Conservation (phyloP, 768 basidiomycete genomes). For the Glaciozyma antarctica region DNA sequence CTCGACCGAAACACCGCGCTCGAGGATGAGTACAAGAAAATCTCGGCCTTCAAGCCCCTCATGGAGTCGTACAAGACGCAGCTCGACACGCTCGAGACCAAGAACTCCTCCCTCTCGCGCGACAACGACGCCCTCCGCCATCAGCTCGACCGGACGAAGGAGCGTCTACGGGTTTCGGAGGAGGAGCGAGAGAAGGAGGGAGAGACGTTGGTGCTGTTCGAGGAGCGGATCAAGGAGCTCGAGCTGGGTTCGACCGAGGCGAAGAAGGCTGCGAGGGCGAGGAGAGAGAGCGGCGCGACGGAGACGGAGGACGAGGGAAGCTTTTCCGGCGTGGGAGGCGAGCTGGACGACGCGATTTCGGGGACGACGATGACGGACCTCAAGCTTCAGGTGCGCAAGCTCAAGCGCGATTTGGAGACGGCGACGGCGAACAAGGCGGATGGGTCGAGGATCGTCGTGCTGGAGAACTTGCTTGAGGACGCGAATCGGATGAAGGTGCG, state of each 20-base stretch:
- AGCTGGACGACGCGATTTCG: constrained; percentile 67
- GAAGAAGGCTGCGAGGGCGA: constrained; percentile 45
- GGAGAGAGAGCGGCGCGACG: constrained; percentile 37
- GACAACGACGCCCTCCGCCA: constrained; percentile 64
- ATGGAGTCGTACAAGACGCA: constrained; percentile 88
- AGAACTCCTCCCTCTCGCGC: constrained; percentile 54
- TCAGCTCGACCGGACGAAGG: constrained; percentile 63
- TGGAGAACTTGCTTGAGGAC: constrained; percentile 84
- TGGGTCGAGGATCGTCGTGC: constrained; percentile 64
- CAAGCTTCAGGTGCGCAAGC: constrained; percentile 71
- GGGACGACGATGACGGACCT: constrained; percentile 86
- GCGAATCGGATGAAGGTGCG: constrained; percentile 80
- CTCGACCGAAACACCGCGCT: constrained; percentile 82
- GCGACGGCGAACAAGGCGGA: constrained; percentile 66
- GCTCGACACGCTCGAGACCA: constrained; percentile 67
- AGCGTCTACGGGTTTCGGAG: constrained; percentile 49
- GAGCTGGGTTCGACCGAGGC: constrained; percentile 47
- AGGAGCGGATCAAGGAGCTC: constrained; percentile 80
- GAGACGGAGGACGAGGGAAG: constrained; percentile 39
- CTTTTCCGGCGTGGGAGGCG: constrained; percentile 43
- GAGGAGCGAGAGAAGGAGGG: constrained; percentile 68
- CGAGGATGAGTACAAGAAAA: constrained; percentile 86
- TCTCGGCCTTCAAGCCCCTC: constrained; percentile 72
- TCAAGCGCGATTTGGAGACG: constrained; percentile 69
- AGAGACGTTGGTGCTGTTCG: constrained; percentile 77